These are phyloP conservation scores for Colletotrichum cuscutae DNA, from an alignment of 2,329 filamentous ascomycete species.

Conservation along the genomic window DNA sequence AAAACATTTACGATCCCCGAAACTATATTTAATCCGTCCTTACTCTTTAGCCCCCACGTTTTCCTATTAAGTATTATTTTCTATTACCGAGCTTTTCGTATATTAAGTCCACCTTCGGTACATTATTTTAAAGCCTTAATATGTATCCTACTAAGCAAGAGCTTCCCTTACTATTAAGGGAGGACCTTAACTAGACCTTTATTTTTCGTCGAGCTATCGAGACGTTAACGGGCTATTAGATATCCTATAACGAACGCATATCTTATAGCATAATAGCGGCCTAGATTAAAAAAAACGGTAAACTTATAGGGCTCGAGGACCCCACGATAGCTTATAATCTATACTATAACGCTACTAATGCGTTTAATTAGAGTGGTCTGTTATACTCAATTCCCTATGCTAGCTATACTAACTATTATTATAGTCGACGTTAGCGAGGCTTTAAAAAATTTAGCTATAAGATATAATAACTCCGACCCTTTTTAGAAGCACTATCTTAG, in stretches of 20 bases:
- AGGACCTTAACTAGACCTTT: neutral
- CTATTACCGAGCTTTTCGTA: neutral
- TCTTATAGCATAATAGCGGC: constrained; percentile 34
- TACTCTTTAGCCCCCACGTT: neutral
- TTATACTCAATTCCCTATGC: neutral
- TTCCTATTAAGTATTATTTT: neutral
- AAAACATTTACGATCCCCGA: constrained; percentile 1
- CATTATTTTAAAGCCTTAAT: neutral
- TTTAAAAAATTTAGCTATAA: neutral
- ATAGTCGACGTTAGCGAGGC: neutral
- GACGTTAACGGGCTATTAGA: constrained; percentile 40
- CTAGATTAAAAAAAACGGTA: constrained; percentile 32
- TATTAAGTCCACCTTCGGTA: neutral
- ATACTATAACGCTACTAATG: neutral
- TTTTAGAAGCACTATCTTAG: neutral
- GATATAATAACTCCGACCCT: neutral
- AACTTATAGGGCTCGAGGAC: constrained; percentile 12
- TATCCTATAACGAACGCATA: constrained; percentile 26
- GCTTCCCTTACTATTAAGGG: neutral
- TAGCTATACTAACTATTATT: neutral
- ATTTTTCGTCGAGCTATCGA: constrained; percentile 40
- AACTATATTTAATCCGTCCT: neutral
- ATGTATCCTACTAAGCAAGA: neutral
- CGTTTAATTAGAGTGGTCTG: neutral
- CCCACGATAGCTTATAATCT: neutral